These are phyloP conservation scores for Trichothecium sympodiale DNA, from an alignment of 2,329 filamentous ascomycete species.

Conservation along the genomic window DNA sequence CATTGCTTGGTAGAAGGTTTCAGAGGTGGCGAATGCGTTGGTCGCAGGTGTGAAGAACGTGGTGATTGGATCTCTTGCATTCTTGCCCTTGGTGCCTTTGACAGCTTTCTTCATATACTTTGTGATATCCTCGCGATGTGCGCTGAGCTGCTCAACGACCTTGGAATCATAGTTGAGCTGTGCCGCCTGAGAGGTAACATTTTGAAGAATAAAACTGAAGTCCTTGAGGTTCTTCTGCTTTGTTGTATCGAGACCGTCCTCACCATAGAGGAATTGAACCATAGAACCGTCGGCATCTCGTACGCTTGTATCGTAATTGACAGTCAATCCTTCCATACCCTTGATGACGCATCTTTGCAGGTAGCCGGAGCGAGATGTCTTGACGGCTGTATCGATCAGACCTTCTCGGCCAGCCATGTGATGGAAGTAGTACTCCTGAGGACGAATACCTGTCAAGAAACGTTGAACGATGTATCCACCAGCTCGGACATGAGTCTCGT, in stretches of 20 bases:
- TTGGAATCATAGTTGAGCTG: constrained; percentile 57
- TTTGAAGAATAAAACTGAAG: constrained; percentile 83
- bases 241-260: constrained; percentile 87
- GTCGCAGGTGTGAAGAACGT: constrained; percentile 64
- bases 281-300: constrained; percentile 88
- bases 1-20: constrained; percentile 66
- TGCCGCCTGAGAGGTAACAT: constrained; percentile 69
- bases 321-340: constrained; percentile 89
- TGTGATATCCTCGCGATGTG: constrained; percentile 49
- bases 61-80: constrained; percentile 64
- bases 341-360: constrained; percentile 96
- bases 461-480: constrained; percentile 91
- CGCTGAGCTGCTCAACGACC: constrained; percentile 31
- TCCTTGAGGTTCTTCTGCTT: constrained; percentile 88
- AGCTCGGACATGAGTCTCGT: constrained; percentile 78
- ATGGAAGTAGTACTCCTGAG: constrained; percentile 98
- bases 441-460: constrained; percentile 94
- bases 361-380: constrained; percentile 94
- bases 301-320: constrained; percentile 89
- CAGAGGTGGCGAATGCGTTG: constrained; percentile 77
- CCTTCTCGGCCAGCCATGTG: constrained; percentile 98
- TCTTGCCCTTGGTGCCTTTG: constrained; percentile 51
- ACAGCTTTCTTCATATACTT: constrained; percentile 74
- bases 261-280: constrained; percentile 91
- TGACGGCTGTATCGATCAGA: constrained; percentile 96